Conservation (phyloP, 306 rosid species). For the Trichosanthes cucumerina region DNA sequence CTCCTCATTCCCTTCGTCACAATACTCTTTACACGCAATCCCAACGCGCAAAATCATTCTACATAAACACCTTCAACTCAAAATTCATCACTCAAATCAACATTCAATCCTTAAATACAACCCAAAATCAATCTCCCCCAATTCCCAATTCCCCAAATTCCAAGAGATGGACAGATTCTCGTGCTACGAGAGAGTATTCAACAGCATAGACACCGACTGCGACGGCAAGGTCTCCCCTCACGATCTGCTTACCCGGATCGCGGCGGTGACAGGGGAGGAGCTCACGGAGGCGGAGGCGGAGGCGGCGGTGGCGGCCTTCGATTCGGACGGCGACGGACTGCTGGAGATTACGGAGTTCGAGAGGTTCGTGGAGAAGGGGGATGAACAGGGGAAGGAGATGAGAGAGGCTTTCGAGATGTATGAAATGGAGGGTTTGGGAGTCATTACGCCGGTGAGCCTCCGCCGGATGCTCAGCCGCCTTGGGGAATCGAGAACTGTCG, state of each 20-base stretch:
- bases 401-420: not conserved
- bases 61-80: not conserved
- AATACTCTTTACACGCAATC: not conserved
- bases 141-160: not conserved
- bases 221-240: not conserved
- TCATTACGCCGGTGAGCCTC: not conserved
- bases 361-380: not conserved
- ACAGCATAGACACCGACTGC: not conserved
- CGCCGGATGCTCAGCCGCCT: not conserved
- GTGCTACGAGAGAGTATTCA: not conserved
- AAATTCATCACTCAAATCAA: not conserved
- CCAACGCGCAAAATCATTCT: not conserved
- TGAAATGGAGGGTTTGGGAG: not conserved
- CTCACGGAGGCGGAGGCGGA: not conserved
- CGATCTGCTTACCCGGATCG: not conserved
- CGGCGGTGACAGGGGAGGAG: not conserved
- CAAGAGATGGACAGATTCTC: not conserved
- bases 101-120: not conserved
- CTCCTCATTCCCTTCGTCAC: no score
- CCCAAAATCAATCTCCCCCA: not conserved
- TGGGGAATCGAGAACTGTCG: not conserved
- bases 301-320: not conserved
- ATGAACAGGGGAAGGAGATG: not conserved
- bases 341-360: not conserved
- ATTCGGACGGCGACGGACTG: not conserved